phyloP scores from a whole-genome alignment of 148 eudicot genomes.

The Arbutus unedo region DNA sequence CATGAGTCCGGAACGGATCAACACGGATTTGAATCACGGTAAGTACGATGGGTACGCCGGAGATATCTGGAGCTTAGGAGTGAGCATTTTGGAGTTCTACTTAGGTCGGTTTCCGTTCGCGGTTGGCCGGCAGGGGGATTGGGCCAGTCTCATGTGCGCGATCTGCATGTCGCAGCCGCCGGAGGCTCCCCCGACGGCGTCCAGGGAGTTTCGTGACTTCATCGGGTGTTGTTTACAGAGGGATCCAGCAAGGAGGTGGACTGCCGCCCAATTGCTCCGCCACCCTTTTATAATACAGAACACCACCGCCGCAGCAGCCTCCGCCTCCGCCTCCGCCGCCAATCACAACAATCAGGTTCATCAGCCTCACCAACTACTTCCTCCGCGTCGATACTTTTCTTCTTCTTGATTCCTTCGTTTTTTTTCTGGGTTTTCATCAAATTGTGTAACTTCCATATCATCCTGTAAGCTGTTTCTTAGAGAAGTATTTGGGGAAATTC shows the following conservation, averaged over 20 bases:
- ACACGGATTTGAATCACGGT: slow-evolving; percentile 80
- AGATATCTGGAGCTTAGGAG: slow-evolving; percentile 89
- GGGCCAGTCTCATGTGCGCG: slow-evolving; percentile 82
- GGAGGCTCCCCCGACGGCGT: slow-evolving; percentile 60
- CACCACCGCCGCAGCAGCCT: not conserved
- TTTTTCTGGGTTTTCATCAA: not conserved
- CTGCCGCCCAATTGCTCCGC: slow-evolving; percentile 40
- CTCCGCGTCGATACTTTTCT: slow-evolving; percentile 50
- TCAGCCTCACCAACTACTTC: slow-evolving; percentile 48
- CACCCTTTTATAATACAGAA: slow-evolving; percentile 60
- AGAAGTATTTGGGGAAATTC: not conserved
- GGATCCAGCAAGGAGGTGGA: slow-evolving; percentile 74
- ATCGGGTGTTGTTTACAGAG: slow-evolving; percentile 70
- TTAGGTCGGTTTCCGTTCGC: slow-evolving; percentile 70
- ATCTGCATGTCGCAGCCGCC: slow-evolving; percentile 78
- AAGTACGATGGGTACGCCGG: slow-evolving; percentile 75
- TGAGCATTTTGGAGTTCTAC: slow-evolving; percentile 71
- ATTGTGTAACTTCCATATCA: slow-evolving; percentile 12
- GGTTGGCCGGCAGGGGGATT: slow-evolving; percentile 65
- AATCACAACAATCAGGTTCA: slow-evolving; percentile 33
- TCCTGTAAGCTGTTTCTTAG: not conserved
- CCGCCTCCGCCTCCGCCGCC: not conserved
- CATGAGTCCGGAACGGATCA: slow-evolving; percentile 83
- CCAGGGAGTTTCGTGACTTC: slow-evolving; percentile 66
- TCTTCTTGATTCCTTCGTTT: slow-evolving; percentile 23